These are phyloP conservation scores for Trypanosoma brucei DNA, from an alignment of 208 protist genomes.

Conservation along the genomic window DNA sequence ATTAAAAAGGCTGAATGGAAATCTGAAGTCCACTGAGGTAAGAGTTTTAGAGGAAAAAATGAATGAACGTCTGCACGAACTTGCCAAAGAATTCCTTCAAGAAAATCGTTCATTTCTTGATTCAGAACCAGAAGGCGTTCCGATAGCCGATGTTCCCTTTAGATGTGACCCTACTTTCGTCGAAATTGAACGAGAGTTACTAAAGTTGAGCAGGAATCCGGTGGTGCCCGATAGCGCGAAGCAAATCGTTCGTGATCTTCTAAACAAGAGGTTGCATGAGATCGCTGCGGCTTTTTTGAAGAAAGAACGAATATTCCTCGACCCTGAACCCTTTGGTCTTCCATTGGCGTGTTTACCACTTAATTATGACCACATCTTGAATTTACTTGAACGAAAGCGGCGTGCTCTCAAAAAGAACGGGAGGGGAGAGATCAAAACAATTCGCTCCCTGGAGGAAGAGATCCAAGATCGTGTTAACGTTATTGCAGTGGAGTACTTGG, in stretches of 20 bases:
- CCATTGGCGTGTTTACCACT: constrained; percentile 74
- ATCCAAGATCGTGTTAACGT: constrained; percentile 59
- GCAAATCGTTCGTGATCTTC: constrained; percentile 32
- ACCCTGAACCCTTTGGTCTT: constrained; percentile 79
- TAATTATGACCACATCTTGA: constrained; percentile 61
- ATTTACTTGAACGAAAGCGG: constrained; percentile 60
- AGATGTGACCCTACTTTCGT: constrained; percentile 31
- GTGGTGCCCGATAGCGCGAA: constrained; percentile 15
- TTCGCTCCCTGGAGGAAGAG: constrained; percentile 54
- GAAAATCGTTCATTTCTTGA: constrained; percentile 55
- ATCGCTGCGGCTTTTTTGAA: constrained; percentile 55
- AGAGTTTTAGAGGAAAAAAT: constrained; percentile 54
- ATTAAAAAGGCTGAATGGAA: constrained; percentile 48
- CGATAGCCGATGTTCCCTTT: constrained; percentile 35
- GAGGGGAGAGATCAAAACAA: constrained; percentile 43
- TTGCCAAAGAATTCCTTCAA: constrained; percentile 48
- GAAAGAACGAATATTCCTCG: constrained; percentile 77
- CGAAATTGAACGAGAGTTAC: constrained; percentile 30
- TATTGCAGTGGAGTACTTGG: constrained; percentile 62
- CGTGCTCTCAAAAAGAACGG: constrained; percentile 41
- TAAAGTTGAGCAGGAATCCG: constrained; percentile 26
- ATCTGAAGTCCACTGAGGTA: constrained; percentile 33
- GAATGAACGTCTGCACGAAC: constrained; percentile 63
- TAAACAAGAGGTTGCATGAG: constrained; percentile 44
- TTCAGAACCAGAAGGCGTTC: constrained; percentile 44